phyloP scores from a whole-genome alignment of 768 basidiomycete genomes.

The Auriscalpium vulgare region DNA sequence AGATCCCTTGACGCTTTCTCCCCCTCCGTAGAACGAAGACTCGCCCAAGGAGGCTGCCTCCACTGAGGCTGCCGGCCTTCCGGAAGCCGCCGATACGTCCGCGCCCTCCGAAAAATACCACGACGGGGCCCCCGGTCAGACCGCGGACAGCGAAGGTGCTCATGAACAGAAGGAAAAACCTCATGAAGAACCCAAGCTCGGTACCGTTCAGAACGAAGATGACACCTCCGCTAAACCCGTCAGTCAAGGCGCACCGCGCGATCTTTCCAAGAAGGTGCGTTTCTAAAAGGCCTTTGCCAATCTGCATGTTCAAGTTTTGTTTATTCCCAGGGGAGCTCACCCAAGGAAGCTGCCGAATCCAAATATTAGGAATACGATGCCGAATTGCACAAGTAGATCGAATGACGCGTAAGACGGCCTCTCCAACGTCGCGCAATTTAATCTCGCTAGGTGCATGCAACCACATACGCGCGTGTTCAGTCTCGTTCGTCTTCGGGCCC shows the following conservation, averaged over 20 bases:
- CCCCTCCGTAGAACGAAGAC: slow-evolving; percentile 13
- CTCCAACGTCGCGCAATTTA: no score
- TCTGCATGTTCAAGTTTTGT: not conserved
- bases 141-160: slow-evolving; percentile 15
- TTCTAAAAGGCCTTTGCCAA: not conserved
- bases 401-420: no score
- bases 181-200: slow-evolving; percentile 7
- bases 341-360: slow-evolving; percentile 1
- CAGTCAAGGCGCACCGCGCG: slow-evolving; percentile 13
- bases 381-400: no score
- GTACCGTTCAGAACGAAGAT: slow-evolving; percentile 13
- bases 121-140: slow-evolving; percentile 16
- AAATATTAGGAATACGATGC: not conserved
- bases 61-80: slow-evolving; percentile 13
- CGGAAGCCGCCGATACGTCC: slow-evolving; percentile 1
- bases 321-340: not conserved
- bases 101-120: not conserved
- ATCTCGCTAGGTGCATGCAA: no score
- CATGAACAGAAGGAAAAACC: slow-evolving; percentile 19
- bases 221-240: slow-evolving; percentile 10
- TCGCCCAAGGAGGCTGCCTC: slow-evolving; percentile 19
- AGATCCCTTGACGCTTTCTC: not conserved
- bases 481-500: no score
- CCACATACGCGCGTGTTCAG: no score
- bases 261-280: slow-evolving; percentile 10